Percentiles rank a stretch among this genome's conserved stretches.
These are phyloP conservation scores for Cutaneotrichosporon dermatis DNA, from an alignment of 1,284 basidiomycete species.

Conservation along the genomic window DNA sequence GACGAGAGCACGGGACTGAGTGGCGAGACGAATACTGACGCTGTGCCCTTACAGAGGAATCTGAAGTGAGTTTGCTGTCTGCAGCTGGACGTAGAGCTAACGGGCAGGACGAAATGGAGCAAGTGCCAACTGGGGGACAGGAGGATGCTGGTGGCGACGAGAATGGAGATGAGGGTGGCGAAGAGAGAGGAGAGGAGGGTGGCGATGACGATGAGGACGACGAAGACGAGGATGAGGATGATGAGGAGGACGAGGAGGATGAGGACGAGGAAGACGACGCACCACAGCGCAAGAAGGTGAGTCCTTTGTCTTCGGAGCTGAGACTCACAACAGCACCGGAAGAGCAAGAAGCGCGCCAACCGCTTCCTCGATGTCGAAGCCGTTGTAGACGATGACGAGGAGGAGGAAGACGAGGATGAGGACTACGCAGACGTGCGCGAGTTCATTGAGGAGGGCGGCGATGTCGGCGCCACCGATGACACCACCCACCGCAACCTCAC, in stretches of 20 bases:
- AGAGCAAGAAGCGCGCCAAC: conserved; percentile 56
- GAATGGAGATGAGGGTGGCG: conserved; percentile 33
- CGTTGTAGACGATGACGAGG: conserved; percentile 88
- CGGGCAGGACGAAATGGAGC: conserved; percentile 17
- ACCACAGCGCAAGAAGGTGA: conserved; percentile 8
- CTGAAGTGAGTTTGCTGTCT: conserved; percentile 22
- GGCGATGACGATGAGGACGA: conserved; percentile 58
- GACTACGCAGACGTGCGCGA: conserved; percentile 58
- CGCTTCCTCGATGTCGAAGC: conserved; percentile 94
- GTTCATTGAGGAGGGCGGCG: conserved; percentile 73
- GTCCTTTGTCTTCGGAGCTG: background rate
- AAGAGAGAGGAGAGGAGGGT: conserved; percentile 31
- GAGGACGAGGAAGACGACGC: conserved; percentile 9
- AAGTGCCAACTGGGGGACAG: conserved; percentile 41
- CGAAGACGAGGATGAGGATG: conserved; percentile 54
- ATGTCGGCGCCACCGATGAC: conserved; percentile 60
- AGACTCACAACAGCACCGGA: conserved; percentile 12
- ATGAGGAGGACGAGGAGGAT: conserved; percentile 34
- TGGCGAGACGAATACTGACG: background rate
- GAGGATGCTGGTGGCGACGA: conserved; percentile 49
- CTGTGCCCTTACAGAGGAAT: conserved; percentile 13
- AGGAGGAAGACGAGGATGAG: conserved; percentile 89
- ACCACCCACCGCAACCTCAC: conserved; percentile 69
- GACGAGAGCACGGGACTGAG: background rate
- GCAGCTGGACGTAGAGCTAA: background rate